A percentile compares a stretch with the other conserved stretches of the same genome.
phyloP scores from a whole-genome alignment of 768 basidiomycete genomes.

The Polyporus arcularius region DNA sequence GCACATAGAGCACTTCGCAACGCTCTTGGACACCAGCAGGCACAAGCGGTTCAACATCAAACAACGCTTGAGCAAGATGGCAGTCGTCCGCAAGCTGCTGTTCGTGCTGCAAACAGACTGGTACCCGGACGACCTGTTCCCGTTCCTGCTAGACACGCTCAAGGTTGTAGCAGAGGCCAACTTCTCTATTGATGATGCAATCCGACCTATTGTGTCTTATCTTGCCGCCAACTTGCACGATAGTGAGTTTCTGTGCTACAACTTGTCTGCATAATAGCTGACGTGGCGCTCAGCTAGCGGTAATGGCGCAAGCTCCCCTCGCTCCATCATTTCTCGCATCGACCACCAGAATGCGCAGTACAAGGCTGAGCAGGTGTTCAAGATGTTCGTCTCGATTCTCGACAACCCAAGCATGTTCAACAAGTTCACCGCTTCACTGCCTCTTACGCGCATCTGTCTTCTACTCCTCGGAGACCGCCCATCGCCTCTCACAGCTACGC shows the following conservation, averaged over 20 bases:
- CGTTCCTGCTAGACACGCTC: conserved; percentile 59
- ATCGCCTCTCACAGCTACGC: conserved; percentile 53
- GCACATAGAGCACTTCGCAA: conserved; percentile 81
- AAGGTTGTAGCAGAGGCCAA: conserved; percentile 59
- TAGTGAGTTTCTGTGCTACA: conserved; percentile 41
- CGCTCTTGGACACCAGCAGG: conserved; percentile 69
- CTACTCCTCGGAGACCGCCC: conserved; percentile 82
- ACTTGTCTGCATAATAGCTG: neutral
- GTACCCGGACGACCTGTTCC: conserved; percentile 57
- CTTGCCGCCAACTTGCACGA: conserved; percentile 78
- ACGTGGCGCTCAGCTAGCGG: conserved; percentile 2
- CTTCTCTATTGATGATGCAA: conserved; percentile 72
- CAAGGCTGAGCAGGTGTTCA: conserved; percentile 70
- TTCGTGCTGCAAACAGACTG: conserved; percentile 80
- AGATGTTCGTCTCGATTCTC: conserved; percentile 62
- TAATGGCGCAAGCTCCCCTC: conserved; percentile 40
- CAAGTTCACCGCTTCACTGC: conserved; percentile 74
- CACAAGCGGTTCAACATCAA: conserved; percentile 78
- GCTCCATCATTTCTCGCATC: conserved; percentile 56
- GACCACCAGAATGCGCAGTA: conserved; percentile 50
- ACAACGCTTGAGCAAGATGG: conserved; percentile 70
- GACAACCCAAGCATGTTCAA: conserved; percentile 49
- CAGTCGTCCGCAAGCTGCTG: conserved; percentile 72
- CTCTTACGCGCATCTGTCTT: conserved; percentile 75
- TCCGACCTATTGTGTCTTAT: conserved; percentile 87